Evolutionary conservation across 345 rosid genomes (phyloP).

Genomic region (Eucalyptus erythrocorys): DNA sequence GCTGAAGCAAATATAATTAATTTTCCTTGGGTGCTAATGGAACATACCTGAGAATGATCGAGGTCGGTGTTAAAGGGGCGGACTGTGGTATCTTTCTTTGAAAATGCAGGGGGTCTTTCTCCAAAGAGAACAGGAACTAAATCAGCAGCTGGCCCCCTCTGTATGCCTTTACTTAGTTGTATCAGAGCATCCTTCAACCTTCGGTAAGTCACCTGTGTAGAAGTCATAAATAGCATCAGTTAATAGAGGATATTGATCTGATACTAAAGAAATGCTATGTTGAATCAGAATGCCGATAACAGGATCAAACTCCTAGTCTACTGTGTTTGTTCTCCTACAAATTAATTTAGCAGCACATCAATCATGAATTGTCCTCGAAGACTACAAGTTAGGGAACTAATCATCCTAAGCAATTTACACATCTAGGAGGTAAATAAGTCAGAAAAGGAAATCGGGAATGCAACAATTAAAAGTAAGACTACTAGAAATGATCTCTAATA

Average conservation of each 20-base stretch:
- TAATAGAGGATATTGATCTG: background rate
- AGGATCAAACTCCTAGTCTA: background rate
- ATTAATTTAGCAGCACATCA: background rate
- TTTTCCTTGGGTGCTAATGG: background rate
- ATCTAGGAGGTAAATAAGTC: background rate
- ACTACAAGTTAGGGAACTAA: background rate
- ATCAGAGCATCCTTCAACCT: slow-evolving; percentile 92
- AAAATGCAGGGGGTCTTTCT: slow-evolving; percentile 40
- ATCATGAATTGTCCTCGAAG: background rate
- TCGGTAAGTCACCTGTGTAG: slow-evolving; percentile 63
- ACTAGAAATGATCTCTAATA: background rate
- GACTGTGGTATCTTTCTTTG: slow-evolving; percentile 49
- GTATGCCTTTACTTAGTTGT: slow-evolving; percentile 76
- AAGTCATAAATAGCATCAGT: background rate
- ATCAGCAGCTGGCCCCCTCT: slow-evolving; percentile 83
- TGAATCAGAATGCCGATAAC: background rate
- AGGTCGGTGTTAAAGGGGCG: slow-evolving; percentile 60
- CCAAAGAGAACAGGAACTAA: slow-evolving; percentile 84
- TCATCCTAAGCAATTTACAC: background rate
- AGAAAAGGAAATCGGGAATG: background rate
- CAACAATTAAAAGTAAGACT: background rate
- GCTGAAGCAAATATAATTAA: background rate
- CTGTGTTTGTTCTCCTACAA: background rate
- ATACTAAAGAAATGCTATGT: background rate
- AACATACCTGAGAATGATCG: slow-evolving; percentile 76